Evolutionary conservation across 177 flowering plant species (phyloP), one percentile per base, ranked within the genome.

Genomic region (Vitis hybrid): DNA sequence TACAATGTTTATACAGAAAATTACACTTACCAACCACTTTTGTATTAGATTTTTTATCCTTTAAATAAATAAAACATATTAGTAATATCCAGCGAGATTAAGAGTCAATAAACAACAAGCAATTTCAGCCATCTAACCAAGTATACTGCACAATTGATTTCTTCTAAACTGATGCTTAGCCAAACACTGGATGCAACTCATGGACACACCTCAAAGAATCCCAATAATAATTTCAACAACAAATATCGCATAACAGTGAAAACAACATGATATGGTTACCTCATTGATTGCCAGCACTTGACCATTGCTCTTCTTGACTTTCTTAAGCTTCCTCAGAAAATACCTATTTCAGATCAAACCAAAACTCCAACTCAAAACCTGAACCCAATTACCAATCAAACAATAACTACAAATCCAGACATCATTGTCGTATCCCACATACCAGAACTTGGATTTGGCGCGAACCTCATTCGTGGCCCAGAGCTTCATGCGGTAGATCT

Each of bases 241-340:
- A 27, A 27, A 3, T 27, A 27, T 27, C 30, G 30, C 30, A 27
- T 27, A 27, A 27, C 9, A 41, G 9, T 13, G 1, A 35, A 14
- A n/a, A 49, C 9, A 41, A 41, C 2, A n/a, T 74, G 9, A 7
- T 8, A 41, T 41, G 9, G 8, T 41, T 41, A 87, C 90, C 87
- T 87, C 90, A 63, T 85, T 87, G 72, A 87, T 85, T 15, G 88
- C 90, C 46, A 87, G 84, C 54, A 87, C 56, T 68, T 87, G 90
- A 0, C 90, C 90, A 55, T 87, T 87, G 74, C 90, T 87, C 77
- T 85, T 87, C 83, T 87, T 87, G 52, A 87, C 90, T 78, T 87
- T 87, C 86, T 87, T 87, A 67, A 85, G 78, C 83, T 87, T 87
- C 85, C 90, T 85, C 77, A 87, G 64, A 53, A 87, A 87, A 58